Evolutionary conservation across 73 alveolate genomes (phyloP).

Genomic region (Breviolum minutum): DNA sequence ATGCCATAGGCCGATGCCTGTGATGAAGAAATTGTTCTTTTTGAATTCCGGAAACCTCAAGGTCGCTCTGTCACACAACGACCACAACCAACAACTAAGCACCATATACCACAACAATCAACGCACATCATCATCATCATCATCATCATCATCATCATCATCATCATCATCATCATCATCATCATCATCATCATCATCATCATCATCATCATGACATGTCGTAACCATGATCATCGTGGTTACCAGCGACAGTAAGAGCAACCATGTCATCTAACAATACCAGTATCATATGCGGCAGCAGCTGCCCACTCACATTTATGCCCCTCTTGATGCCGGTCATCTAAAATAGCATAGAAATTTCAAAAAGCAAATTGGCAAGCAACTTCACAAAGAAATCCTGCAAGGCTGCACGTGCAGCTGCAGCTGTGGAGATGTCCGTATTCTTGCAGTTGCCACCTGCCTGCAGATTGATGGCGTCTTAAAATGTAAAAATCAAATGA

Average conservation of each 20-base stretch:
- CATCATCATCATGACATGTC: no score
- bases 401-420: constrained; percentile 84
- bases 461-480: not conserved
- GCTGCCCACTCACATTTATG: no score
- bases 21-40: constrained; percentile 75
- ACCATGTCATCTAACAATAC: not conserved
- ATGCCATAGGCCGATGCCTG: constrained; percentile 14
- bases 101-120: no score
- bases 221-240: not conserved
- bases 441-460: constrained; percentile 89
- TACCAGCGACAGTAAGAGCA: not conserved
- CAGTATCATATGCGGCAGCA: not conserved
- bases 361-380: not conserved
- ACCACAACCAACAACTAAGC: not conserved
- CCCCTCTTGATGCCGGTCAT: no score
- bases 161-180: no score
- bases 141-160: not conserved
- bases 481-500: not conserved
- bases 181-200: no score
- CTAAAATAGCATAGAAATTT: not conserved
- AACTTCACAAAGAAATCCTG: constrained; percentile 83
- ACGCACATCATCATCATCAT: not conserved
- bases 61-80: no score
- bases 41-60: constrained; percentile 90
- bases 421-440: constrained; percentile 85